Percentiles rank a stretch among this genome's conserved stretches.
phyloP scores from a whole-genome alignment of 192 early-diverging fungal species.

The Chytriomyces hyalinus region DNA sequence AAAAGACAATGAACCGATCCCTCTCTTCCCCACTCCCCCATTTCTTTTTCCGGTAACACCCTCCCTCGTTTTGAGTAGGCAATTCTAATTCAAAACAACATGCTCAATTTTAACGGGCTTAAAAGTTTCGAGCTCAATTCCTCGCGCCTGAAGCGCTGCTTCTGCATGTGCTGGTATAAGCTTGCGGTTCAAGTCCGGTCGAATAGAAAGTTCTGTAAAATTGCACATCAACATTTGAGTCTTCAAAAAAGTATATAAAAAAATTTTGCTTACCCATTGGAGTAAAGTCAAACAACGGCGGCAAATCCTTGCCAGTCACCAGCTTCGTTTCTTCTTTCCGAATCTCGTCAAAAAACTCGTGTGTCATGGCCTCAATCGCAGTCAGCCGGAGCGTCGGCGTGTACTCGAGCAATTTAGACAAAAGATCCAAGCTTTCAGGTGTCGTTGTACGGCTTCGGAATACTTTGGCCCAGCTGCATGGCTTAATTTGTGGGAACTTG shows the following conservation, averaged over 20 bases:
- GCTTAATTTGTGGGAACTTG: constrained; percentile 98
- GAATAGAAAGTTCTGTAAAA: constrained; percentile 80
- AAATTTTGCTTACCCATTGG: constrained; percentile 59
- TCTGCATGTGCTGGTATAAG: constrained; percentile 86
- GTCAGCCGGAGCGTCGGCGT: constrained; percentile 84
- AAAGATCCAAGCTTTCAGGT: constrained; percentile 88
- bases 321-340: constrained; percentile 84
- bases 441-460: constrained; percentile 85
- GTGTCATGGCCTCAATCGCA: constrained; percentile 90
- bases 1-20: too few species aligned
- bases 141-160: constrained; percentile 61
- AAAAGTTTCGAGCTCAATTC: constrained; percentile 80
- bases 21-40: too few species aligned
- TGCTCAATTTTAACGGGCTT: constrained; percentile 63
- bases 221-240: background rate
- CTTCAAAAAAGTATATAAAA: background rate
- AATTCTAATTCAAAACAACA: constrained; percentile 22
- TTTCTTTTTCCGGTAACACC: too few species aligned
- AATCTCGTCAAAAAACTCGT: constrained; percentile 98
- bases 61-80: too few species aligned
- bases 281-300: constrained; percentile 92
- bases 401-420: constrained; percentile 88
- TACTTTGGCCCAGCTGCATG: constrained; percentile 86
- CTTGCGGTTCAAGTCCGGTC: constrained; percentile 77
- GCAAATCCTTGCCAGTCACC: constrained; percentile 85